Evolutionary conservation across 2,329 filamentous ascomycete genomes (phyloP), one percentile per base, ranked within the genome.

Genomic region (Colletotrichum neosansevieriae): DNA sequence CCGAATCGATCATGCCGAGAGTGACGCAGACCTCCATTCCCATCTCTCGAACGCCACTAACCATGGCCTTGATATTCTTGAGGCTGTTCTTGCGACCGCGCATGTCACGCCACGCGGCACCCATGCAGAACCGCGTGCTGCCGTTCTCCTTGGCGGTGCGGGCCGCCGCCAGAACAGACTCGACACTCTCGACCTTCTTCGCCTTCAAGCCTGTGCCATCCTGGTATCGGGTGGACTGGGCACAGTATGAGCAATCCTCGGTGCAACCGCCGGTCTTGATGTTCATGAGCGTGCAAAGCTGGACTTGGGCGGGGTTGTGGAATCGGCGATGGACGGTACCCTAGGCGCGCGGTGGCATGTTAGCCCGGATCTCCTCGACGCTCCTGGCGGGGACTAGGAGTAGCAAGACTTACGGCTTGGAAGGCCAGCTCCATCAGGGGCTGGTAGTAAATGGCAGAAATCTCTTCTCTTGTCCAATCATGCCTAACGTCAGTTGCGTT

Each of bases 1-100:
- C 84, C 6, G 84, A 86, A 78, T 97, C 93, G 74, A 97, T 94
- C 94, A 97, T 97, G 73, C 94, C 94, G 19, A 97, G 86, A 1
- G 94, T 97, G n/a, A 97, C 94, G 78, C 94, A 97, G 7, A 90
- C 91, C 79, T 97, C 94, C 92, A 97, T 95, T 54, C 91, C 92
- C 86, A 97, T 86, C 1, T 81, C 91, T 29, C 91, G 86, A 19
- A 97, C 93, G 1, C 94, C 94, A 63, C 88, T 85, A 4, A 97
- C 89, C 94, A 97, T 97, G 59, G 88, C 89, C 75, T 92, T 92
- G 79, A 97, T 91, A 78, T 96, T 96, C 79, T 90, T 90, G 59
- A 97, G 82, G 71, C 89, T 91, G 50, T 91, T 93, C 81, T 94
- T 96, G 72, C 94, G 91, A 17, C 94, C 94, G 13, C 93, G 91